Conservation (phyloP, 2,329 filamentous ascomycete species). For the Colletotrichum sublineola region DNA sequence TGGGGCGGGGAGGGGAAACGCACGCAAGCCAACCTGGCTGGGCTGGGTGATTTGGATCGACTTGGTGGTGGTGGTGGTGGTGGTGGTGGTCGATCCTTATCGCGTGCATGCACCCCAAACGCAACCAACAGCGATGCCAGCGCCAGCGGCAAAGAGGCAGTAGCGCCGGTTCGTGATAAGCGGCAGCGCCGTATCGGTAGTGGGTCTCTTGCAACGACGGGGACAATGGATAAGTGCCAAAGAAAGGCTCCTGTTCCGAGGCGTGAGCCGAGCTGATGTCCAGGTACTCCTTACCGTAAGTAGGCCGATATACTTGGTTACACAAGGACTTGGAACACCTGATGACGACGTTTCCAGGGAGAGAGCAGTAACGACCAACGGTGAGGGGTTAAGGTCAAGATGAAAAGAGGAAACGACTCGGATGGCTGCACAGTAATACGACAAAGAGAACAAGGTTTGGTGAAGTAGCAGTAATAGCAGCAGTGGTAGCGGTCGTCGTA, state of each 20-base stretch:
- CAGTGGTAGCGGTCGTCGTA: neutral
- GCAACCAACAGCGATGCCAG: slow-evolving; percentile 10
- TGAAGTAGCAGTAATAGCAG: neutral
- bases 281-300: neutral
- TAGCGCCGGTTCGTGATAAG: slow-evolving; percentile 23
- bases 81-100: slow-evolving; percentile 48
- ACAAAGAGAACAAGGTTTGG: neutral
- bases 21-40: slow-evolving; percentile 3
- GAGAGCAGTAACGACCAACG: neutral
- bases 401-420: neutral
- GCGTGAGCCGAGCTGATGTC: neutral
- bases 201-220: neutral
- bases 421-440: slow-evolving; percentile 1
- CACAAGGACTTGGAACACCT: neutral
- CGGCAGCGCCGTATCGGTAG: neutral
- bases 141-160: slow-evolving; percentile 5
- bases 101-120: slow-evolving; percentile 45
- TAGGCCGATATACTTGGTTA: neutral
- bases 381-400: neutral
- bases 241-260: neutral
- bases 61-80: slow-evolving; percentile 46
- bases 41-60: slow-evolving; percentile 14
- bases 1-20: neutral
- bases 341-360: neutral
- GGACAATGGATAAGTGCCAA: neutral